These are phyloP conservation scores for Diplodia mutila DNA, from an alignment of 2,329 filamentous ascomycete species.

Conservation along the genomic window DNA sequence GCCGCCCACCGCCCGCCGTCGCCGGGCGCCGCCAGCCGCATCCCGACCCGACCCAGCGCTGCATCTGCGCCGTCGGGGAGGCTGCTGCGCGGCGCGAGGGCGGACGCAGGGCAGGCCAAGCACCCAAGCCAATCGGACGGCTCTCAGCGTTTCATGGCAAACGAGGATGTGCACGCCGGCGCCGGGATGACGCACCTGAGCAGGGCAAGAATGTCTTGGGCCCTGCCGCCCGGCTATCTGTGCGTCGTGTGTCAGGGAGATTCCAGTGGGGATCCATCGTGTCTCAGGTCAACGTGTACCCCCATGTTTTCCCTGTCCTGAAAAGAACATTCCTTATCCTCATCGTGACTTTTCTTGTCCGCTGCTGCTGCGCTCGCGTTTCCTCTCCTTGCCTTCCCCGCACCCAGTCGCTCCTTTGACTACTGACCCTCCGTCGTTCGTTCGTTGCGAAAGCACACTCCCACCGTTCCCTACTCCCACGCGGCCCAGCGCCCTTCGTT, in stretches of 20 bases:
- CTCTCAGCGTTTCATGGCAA: slow-evolving; percentile 23
- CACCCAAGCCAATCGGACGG: slow-evolving; percentile 20
- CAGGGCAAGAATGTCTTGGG: slow-evolving; percentile 23
- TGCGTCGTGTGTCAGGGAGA: slow-evolving; percentile 26
- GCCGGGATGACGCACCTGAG: slow-evolving; percentile 24
- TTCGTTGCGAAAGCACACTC: neutral
- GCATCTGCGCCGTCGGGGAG: neutral
- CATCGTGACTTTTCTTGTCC: slow-evolving; percentile 15
- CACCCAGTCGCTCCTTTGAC: slow-evolving; percentile 23
- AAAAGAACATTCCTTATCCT: slow-evolving; percentile 25
- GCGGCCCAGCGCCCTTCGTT: slow-evolving; percentile 11
- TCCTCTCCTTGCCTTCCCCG: slow-evolving; percentile 23
- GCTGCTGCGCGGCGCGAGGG: neutral
- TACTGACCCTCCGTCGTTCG: slow-evolving; percentile 5
- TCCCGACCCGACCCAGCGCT: neutral
- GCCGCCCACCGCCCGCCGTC: neutral
- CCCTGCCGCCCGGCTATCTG: slow-evolving; percentile 11
- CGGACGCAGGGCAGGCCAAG: slow-evolving; percentile 21
- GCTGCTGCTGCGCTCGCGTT: slow-evolving; percentile 20
- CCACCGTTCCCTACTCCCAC: slow-evolving; percentile 11
- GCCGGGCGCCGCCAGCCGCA: neutral
- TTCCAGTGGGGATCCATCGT: slow-evolving; percentile 27
- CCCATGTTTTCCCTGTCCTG: slow-evolving; percentile 25
- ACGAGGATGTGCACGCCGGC: slow-evolving; percentile 22
- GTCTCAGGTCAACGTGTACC: slow-evolving; percentile 27